Conservation (phyloP, 768 basidiomycete species). For the Postia placenta region DNA sequence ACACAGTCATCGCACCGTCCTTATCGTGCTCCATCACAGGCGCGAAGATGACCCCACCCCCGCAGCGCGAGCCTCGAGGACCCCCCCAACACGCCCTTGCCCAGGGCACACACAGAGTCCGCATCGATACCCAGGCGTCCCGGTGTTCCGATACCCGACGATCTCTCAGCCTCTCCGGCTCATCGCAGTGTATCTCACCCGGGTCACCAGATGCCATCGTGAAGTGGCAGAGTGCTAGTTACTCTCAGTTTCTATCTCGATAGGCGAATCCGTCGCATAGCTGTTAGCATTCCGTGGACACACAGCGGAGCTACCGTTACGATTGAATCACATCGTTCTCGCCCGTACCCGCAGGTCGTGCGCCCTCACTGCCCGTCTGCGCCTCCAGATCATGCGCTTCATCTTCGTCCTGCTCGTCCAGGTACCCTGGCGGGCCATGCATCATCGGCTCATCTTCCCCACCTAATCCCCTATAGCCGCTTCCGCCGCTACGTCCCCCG, state of each 20-base stretch:
- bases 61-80: background rate
- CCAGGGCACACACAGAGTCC: too few species aligned
- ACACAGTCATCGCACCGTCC: background rate
- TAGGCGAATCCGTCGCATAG: background rate
- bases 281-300: background rate
- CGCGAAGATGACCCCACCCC: too few species aligned
- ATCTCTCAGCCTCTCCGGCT: too few species aligned
- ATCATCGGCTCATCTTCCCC: constrained; percentile 24
- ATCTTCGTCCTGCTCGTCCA: constrained; percentile 24
- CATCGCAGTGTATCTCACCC: too few species aligned
- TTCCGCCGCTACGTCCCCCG: constrained; percentile 11
- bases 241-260: too few species aligned
- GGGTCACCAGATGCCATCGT: too few species aligned
- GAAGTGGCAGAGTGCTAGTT: too few species aligned
- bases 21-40: background rate
- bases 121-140: background rate
- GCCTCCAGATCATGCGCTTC: constrained; percentile 5
- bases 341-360: constrained; percentile 14
- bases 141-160: background rate
- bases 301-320: constrained; percentile 6
- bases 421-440: constrained; percentile 20
- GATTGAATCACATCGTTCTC: constrained; percentile 22
- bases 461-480: constrained; percentile 21
- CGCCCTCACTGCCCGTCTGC: background rate
- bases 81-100: background rate